These are phyloP conservation scores for Didymella sp. DNA, from an alignment of 2,329 filamentous ascomycete species.

Conservation along the genomic window DNA sequence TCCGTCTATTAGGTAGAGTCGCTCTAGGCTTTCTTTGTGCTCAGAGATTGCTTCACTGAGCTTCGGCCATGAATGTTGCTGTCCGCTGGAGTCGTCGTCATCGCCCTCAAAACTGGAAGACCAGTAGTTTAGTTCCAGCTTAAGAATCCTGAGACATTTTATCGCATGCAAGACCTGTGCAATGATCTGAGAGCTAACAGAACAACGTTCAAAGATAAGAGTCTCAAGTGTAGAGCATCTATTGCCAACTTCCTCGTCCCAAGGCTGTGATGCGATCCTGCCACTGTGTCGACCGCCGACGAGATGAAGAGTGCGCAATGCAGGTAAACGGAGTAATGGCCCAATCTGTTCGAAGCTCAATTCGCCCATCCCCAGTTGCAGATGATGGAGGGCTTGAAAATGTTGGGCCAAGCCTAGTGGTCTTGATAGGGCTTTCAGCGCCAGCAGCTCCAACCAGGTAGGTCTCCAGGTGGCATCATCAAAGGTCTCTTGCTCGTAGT, in stretches of 20 bases:
- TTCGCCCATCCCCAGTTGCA: not conserved
- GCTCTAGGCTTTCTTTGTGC: not conserved
- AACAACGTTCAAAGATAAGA: not conserved
- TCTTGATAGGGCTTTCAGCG: not conserved
- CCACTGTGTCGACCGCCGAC: not conserved
- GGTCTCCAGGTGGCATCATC: not conserved
- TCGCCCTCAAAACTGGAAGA: not conserved
- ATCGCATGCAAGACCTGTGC: not conserved
- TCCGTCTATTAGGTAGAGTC: not conserved
- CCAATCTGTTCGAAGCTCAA: not conserved
- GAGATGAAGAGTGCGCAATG: not conserved
- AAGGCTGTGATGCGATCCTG: not conserved
- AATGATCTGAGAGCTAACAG: not conserved
- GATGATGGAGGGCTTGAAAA: not conserved
- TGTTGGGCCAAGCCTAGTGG: not conserved
- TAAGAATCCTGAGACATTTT: not conserved
- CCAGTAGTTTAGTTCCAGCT: not conserved
- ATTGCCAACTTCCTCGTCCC: not conserved
- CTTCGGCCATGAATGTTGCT: not conserved
- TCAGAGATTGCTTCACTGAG: not conserved
- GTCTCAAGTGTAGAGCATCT: not conserved
- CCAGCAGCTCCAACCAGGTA: not conserved
- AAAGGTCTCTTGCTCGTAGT: slow-evolving; percentile 1
- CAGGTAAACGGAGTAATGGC: not conserved
- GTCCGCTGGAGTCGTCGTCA: not conserved